Conservation (phyloP, 371 early-diverging fungal species). For the Choanephora cucurbitarum region DNA sequence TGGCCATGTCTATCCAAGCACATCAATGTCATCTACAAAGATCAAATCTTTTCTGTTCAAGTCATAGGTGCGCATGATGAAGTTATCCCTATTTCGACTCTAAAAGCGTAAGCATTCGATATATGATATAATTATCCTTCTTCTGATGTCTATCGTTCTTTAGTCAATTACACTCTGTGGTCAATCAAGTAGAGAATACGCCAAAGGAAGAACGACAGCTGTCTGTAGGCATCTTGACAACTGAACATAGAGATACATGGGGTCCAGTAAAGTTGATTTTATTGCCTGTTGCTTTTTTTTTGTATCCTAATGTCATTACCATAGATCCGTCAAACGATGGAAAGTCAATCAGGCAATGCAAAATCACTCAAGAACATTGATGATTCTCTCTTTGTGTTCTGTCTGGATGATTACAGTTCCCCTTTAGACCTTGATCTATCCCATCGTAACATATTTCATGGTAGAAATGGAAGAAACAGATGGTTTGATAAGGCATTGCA, state of each 20-base stretch:
- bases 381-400: slow-evolving; percentile 81
- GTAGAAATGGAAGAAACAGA: slow-evolving; percentile 76
- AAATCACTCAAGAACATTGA: slow-evolving; percentile 71
- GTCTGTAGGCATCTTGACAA: slow-evolving; percentile 80
- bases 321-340: slow-evolving; percentile 43
- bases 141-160: background rate
- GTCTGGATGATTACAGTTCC: slow-evolving; percentile 78
- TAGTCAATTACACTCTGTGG: slow-evolving; percentile 66
- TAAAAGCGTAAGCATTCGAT: slow-evolving; percentile 56
- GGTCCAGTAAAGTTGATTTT: slow-evolving; percentile 25
- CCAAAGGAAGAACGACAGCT: slow-evolving; percentile 49
- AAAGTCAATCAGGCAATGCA: slow-evolving; percentile 52
- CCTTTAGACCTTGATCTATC: slow-evolving; percentile 61
- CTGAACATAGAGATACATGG: slow-evolving; percentile 89
- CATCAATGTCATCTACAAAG: slow-evolving; percentile 79
- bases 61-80: slow-evolving; percentile 73
- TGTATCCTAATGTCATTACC: no score
- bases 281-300: no score
- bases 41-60: slow-evolving; percentile 80
- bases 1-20: slow-evolving; percentile 78
- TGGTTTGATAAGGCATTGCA: slow-evolving; percentile 97
- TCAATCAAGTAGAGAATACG: slow-evolving; percentile 58
- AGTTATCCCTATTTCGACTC: slow-evolving; percentile 60
- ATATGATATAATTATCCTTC: background rate
- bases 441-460: slow-evolving; percentile 81